A percentile compares a stretch with the other conserved stretches of the same genome.
Evolutionary conservation across 2,329 filamentous ascomycete species (phyloP).

Genomic region (Diaporthe longicolla): DNA sequence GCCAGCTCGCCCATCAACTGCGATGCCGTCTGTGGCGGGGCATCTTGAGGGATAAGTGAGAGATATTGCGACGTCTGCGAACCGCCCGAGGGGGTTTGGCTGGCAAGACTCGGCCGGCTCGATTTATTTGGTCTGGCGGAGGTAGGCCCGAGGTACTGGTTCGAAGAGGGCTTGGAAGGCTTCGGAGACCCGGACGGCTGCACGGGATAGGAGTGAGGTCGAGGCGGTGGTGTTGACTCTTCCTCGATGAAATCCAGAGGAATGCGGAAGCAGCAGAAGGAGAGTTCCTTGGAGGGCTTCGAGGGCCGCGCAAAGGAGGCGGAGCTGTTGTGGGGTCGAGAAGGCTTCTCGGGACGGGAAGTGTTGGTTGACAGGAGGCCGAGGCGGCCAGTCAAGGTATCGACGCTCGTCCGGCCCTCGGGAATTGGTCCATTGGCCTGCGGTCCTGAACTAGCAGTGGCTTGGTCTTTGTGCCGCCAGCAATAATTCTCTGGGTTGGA

Average conservation of each 20-base stretch:
- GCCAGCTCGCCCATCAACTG: constrained; percentile 81
- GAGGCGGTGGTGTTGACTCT: constrained; percentile 56
- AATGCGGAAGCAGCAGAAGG: constrained; percentile 67
- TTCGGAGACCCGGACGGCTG: constrained; percentile 50
- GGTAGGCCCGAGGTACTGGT: constrained; percentile 49
- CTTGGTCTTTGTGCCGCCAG: constrained; percentile 96
- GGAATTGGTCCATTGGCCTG: constrained; percentile 66
- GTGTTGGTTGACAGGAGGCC: constrained; percentile 78
- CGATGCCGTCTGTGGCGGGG: constrained; percentile 78
- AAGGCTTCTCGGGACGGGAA: constrained; percentile 51
- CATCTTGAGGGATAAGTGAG: constrained; percentile 76
- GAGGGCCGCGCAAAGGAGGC: constrained; percentile 32
- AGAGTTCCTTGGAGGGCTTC: constrained; percentile 52
- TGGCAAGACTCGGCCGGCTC: constrained; percentile 45
- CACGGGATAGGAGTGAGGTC: constrained; percentile 63
- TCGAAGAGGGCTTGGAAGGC: constrained; percentile 48
- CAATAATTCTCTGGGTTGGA: constrained; percentile 80
- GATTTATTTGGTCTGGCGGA: constrained; percentile 45
- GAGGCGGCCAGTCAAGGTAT: constrained; percentile 86
- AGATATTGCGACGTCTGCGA: constrained; percentile 65
- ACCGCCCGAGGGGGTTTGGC: constrained; percentile 46
- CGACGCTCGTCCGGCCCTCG: constrained; percentile 81
- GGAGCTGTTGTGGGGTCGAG: constrained; percentile 37
- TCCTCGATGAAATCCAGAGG: constrained; percentile 53
- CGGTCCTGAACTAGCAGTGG: constrained; percentile 64